Base-by-base conservation (phyloP, 345 rosid species). In the Durio zibethinus region DNA sequence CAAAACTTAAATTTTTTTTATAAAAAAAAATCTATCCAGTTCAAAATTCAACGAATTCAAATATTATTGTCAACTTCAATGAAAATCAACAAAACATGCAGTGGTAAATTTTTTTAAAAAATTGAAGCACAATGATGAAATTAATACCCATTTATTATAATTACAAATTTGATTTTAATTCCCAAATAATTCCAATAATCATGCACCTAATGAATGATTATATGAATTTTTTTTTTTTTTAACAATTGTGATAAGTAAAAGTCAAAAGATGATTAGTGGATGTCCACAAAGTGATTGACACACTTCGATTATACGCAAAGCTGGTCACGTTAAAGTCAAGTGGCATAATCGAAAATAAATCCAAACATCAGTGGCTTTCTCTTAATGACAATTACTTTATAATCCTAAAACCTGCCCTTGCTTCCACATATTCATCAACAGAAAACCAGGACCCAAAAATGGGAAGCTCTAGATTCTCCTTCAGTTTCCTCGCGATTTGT, bases 311-410 rank as follows among this genome's bases (percentile, higher is more conserved):
- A 40, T 23, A 74, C 25, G 66, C 31, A 43, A 74, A 42, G 10
- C 71, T 72, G 31, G 62, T 12, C 62, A 67, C 35, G 20, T 6
- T n/a, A 64, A 80, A 78, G 81, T 78, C 74, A 80, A 83, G 84
- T 83, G 88, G 86, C 38, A 83, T 11, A 14, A 36, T 20, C 40
- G 86, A 54, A 79, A 77, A 47, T 79, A 81, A 4, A 15, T 0
- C 2, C 18, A 57, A 36, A 56, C 21, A 9, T 31, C 79, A 77
- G 79, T 83, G 86, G 84, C 77, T 43, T 83, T 81, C 82, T 25
- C 0, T 0, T 25, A 57, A 8, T 0, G 2, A 0, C 14, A 52
- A 78, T 48, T 76, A 6, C 52, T 65, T 65, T 83, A 82, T 83
- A 73, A 61, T 50, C 75, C 69, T 74, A 20, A 45, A 38, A 18